Base-by-base conservation (phyloP, 2,329 filamentous ascomycete species). In the Fusarium pseudograminearum region DNA sequence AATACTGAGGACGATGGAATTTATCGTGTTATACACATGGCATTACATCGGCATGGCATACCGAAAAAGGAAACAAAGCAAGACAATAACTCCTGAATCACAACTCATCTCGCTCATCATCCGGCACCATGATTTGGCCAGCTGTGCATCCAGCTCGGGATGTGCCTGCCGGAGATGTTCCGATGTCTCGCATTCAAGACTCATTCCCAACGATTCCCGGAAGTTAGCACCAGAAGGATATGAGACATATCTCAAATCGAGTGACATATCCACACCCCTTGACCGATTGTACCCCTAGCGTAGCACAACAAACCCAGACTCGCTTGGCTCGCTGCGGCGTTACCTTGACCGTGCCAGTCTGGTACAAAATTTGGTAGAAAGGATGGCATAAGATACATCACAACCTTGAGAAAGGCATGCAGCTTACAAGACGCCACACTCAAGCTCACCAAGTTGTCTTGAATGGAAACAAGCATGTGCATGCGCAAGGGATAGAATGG, bases 281-380 rank as follows among this genome's bases (percentile, higher is more conserved):
- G 40, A 51, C 46, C 45, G 42, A 71, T 38, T 53, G 36, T 54
- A 50, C 30, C 34, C 34, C 34, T 57, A 20, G 14, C 28, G 68
- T 71, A 65, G 38, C 46, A 71, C 69, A 45, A 33, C 20, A 51
- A 57, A 36, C 47, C 45, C 54, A 44, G 50, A 40, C 69, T 72
- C 69, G 69, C 69, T 72, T 72, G 69, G 50, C 48, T 52, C 20
- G 45, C 58, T 69, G 62, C 63, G 50, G 66, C 66, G 52, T 70
- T 55, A 66, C 56, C 60, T 63, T 50, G 36, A 41, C 41, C 31
- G 62, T 68, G 48, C 47, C 44, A 61, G 58, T 54, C 58, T 70
- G 41, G 58, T 53, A 67, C 69, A 65, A 31, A 48, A 45, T 51
- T 45, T 54, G 46, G 36, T 28, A 44, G 44, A 61, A 50, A 67